Evolutionary conservation across 345 rosid genomes (phyloP).

Genomic region (Hibiscus syriacus): DNA sequence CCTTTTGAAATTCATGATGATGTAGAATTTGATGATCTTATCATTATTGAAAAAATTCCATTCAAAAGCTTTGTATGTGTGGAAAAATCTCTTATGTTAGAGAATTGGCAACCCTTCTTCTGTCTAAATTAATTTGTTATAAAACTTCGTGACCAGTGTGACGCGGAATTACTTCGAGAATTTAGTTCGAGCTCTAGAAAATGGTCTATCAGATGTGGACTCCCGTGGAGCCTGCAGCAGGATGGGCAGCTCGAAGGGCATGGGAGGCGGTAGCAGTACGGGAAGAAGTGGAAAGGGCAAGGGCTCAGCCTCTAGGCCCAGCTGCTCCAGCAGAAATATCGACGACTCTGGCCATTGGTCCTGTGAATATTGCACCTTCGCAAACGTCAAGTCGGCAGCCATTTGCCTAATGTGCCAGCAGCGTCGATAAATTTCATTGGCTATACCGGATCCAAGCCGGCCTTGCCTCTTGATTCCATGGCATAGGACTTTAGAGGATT

Average conservation of each 20-base stretch:
- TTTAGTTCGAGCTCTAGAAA: constrained; percentile 71
- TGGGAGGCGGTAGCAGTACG: constrained; percentile 29
- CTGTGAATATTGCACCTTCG: constrained; percentile 69
- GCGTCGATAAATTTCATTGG: constrained; percentile 21
- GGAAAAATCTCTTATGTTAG: no score
- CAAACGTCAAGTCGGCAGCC: constrained; percentile 43
- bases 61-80: neutral
- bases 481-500: neutral
- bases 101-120: neutral
- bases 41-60: neutral
- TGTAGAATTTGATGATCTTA: neutral
- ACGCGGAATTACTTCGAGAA: constrained; percentile 81
- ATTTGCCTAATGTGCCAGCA: constrained; percentile 71
- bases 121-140: neutral
- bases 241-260: constrained; percentile 40
- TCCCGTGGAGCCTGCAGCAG: constrained; percentile 46
- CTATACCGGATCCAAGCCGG: neutral
- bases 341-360: constrained; percentile 64
- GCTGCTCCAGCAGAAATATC: constrained; percentile 33
- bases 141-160: constrained; percentile 29
- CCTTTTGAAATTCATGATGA: neutral
- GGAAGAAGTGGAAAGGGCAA: constrained; percentile 34
- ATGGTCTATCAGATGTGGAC: constrained; percentile 73
- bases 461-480: neutral
- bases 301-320: constrained; percentile 50